A percentile compares a stretch with the other conserved stretches of the same genome.
These are phyloP conservation scores for Canna indica DNA, from an alignment of 176 grass and related monocot genomes.

Conservation along the genomic window DNA sequence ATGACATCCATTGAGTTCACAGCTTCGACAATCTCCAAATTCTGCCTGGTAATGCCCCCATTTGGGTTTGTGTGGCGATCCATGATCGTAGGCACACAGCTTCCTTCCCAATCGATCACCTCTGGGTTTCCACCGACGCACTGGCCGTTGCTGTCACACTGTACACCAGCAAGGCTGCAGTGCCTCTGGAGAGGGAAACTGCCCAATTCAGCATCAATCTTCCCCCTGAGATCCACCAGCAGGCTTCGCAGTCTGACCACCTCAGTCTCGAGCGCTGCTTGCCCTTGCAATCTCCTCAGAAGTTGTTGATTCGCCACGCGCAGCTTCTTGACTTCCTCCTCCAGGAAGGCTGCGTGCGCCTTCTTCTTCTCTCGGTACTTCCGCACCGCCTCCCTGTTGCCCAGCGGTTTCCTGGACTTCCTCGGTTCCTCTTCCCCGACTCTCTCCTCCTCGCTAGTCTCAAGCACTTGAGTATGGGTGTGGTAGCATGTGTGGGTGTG, in stretches of 20 bases:
- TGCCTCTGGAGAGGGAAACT: slow-evolving; percentile 31
- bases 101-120: slow-evolving; percentile 23
- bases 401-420: slow-evolving; percentile 35
- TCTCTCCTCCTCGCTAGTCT: slow-evolving; percentile 19
- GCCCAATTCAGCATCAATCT: slow-evolving; percentile 57
- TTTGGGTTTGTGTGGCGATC: slow-evolving; percentile 31
- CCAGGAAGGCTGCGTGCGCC: slow-evolving; percentile 57
- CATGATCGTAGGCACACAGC: slow-evolving; percentile 24
- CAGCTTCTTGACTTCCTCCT: slow-evolving; percentile 76
- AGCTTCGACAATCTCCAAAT: slow-evolving; percentile 23
- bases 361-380: slow-evolving; percentile 99
- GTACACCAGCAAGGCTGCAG: slow-evolving; percentile 21
- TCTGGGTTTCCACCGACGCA: slow-evolving; percentile 2
- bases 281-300: slow-evolving; percentile 50
- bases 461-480: slow-evolving; percentile 48
- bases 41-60: slow-evolving; percentile 15
- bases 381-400: slow-evolving; percentile 73
- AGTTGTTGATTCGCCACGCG: slow-evolving; percentile 59
- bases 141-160: slow-evolving; percentile 10
- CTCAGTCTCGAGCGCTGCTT: slow-evolving; percentile 59
- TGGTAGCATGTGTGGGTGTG: slow-evolving; percentile 80
- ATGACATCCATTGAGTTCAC: slow-evolving; percentile 31
- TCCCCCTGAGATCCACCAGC: slow-evolving; percentile 46
- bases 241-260: slow-evolving; percentile 49
- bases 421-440: slow-evolving; percentile 31